Percentiles rank a stretch among this genome's conserved stretches.
Evolutionary conservation across 208 protist species (phyloP).

Genomic region (Leishmania guyanensis): DNA sequence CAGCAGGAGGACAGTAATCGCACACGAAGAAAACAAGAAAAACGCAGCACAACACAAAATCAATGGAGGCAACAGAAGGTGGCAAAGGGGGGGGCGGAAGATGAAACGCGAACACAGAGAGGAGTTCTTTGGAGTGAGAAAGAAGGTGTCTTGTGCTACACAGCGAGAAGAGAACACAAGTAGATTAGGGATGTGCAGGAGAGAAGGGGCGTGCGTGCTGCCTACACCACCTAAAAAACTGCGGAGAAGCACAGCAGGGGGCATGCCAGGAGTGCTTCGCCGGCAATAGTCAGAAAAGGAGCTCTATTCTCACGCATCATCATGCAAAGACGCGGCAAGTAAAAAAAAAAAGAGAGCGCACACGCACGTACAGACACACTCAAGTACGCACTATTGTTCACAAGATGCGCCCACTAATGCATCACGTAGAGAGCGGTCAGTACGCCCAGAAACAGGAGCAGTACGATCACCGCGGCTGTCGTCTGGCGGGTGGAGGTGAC

Average conservation of each 20-base stretch:
- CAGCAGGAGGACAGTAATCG: not conserved
- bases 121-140: not conserved
- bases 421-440: constrained; percentile 25
- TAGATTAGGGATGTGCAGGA: not conserved
- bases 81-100: not conserved
- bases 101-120: not conserved
- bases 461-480: constrained; percentile 15
- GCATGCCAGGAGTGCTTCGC: not conserved
- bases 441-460: constrained; percentile 25
- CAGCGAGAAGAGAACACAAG: not conserved
- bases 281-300: not conserved
- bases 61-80: no score
- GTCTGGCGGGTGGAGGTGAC: constrained; percentile 22
- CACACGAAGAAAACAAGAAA: not conserved
- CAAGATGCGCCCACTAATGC: not conserved
- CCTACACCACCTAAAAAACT: not conserved
- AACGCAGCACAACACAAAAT: not conserved
- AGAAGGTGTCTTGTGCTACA: not conserved
- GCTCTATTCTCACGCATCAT: no score
- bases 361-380: not conserved
- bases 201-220: not conserved
- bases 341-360: not conserved
- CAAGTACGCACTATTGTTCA: not conserved
- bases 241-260: not conserved
- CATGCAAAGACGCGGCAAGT: not conserved